A percentile compares a stretch with the other conserved stretches of the same genome.
These are phyloP conservation scores for Daldinia childiae DNA, from an alignment of 495 filamentous ascomycete species.

Conservation along the genomic window DNA sequence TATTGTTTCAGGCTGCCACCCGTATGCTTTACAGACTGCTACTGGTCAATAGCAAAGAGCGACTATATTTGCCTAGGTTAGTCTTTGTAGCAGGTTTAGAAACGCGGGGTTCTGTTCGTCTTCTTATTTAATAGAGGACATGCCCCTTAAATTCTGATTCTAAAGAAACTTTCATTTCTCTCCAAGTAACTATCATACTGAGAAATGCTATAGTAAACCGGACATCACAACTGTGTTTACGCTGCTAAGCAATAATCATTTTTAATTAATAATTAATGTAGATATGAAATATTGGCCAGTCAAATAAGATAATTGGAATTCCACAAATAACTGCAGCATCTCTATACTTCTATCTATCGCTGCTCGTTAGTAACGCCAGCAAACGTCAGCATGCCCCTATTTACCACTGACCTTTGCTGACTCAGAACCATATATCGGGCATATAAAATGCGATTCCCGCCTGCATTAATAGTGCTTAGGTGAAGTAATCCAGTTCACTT, in stretches of 20 bases:
- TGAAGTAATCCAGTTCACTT: slow-evolving; percentile 15
- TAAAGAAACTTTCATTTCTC: neutral
- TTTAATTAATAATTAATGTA: neutral
- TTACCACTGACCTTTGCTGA: slow-evolving; percentile 14
- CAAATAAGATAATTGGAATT: neutral
- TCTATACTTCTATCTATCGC: neutral
- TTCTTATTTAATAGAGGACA: slow-evolving; percentile 2
- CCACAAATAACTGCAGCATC: neutral
- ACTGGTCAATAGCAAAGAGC: slow-evolving; percentile 3
- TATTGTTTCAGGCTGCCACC: slow-evolving; percentile 19
- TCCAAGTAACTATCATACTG: neutral
- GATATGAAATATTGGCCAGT: neutral
- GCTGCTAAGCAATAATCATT: neutral
- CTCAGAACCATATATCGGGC: slow-evolving; percentile 29
- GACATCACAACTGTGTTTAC: neutral
- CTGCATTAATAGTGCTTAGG: slow-evolving; percentile 23
- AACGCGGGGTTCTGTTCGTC: neutral
- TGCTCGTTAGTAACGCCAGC: neutral
- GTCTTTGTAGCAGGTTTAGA: neutral
- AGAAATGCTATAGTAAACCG: neutral
- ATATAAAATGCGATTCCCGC: slow-evolving; percentile 23
- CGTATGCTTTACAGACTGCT: slow-evolving; percentile 10
- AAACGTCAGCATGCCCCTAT: slow-evolving; percentile 18
- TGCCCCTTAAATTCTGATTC: neutral
- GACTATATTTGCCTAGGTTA: neutral